Conservation (phyloP, 2,329 filamentous ascomycete species). For the Aureobasidium musti region DNA sequence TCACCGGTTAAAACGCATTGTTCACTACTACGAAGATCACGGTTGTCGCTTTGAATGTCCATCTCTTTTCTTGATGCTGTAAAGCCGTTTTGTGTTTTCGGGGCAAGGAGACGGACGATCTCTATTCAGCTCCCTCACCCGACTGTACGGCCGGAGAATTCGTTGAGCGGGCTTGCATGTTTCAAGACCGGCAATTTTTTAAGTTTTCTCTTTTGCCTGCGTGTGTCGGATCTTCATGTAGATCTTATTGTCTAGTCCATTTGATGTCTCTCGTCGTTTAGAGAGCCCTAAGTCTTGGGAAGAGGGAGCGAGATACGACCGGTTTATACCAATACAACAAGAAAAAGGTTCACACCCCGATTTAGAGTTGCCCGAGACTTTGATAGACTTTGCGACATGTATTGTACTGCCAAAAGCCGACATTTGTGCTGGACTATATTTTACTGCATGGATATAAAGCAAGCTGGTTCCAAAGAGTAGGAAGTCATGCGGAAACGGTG, state of each 20-base stretch:
- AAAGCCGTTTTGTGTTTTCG: conserved; percentile 4
- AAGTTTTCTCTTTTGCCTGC: conserved; percentile 3
- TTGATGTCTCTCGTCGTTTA: not conserved
- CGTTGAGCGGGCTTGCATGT: not conserved
- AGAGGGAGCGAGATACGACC: not conserved
- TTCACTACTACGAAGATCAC: conserved; percentile 23
- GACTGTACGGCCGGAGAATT: not conserved
- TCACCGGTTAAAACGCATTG: conserved; percentile 9
- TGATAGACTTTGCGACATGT: too few relatives aligned
- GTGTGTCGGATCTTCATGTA: conserved; percentile 12
- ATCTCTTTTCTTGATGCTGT: conserved; percentile 1
- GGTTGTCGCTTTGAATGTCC: conserved; percentile 7
- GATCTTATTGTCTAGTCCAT: conserved; percentile 7
- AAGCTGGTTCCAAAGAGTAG: too few relatives aligned
- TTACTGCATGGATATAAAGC: too few relatives aligned
- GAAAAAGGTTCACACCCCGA: not conserved
- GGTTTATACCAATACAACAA: not conserved
- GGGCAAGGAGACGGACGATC: conserved; percentile 8
- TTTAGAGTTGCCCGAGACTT: too few relatives aligned
- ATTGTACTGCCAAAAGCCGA: too few relatives aligned
- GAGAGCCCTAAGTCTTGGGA: not conserved
- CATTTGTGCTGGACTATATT: too few relatives aligned
- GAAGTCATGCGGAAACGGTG: too few relatives aligned
- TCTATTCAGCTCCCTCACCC: not conserved
- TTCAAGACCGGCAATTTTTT: not conserved